Evolutionary conservation across 352 stramenopile genomes (phyloP).

Genomic region (Elongisporangium senticosum): DNA sequence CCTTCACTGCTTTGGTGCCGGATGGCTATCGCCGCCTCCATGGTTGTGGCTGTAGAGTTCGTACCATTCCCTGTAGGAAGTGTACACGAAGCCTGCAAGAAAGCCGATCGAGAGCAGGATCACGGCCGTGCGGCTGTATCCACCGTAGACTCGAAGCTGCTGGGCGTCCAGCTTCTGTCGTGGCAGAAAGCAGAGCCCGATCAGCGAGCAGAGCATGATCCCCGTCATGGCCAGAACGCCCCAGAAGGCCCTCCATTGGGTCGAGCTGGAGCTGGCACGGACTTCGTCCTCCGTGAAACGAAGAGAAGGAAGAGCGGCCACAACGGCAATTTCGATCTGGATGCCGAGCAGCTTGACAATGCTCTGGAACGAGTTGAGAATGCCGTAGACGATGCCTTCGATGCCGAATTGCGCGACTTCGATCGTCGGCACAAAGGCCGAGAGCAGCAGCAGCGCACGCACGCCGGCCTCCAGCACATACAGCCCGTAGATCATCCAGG

Average conservation of each 20-base stretch:
- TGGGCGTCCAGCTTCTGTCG: constrained; percentile 41
- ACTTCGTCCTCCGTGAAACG: constrained; percentile 7
- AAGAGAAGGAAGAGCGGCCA: constrained; percentile 1
- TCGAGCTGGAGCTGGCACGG: not conserved
- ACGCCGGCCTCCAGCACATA: constrained; percentile 14
- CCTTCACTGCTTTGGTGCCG: not conserved
- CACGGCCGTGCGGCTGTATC: constrained; percentile 25
- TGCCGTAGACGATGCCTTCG: constrained; percentile 36
- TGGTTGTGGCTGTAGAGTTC: not conserved
- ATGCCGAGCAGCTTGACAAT: constrained; percentile 23
- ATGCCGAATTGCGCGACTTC: constrained; percentile 37
- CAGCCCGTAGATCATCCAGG: constrained; percentile 21
- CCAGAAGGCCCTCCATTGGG: constrained; percentile 9
- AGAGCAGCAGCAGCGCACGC: constrained; percentile 22
- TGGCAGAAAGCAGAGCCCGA: constrained; percentile 21
- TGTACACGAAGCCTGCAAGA: not conserved
- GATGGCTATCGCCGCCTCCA: not conserved
- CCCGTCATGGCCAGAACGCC: constrained; percentile 11
- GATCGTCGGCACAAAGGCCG: constrained; percentile 30
- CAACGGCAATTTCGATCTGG: constrained; percentile 17
- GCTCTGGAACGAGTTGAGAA: constrained; percentile 30
- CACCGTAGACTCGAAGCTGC: constrained; percentile 39
- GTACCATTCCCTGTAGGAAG: not conserved
- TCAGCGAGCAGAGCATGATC: constrained; percentile 15
- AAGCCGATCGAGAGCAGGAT: constrained; percentile 21